Percentiles rank a stretch among this genome's conserved stretches.
phyloP scores from a whole-genome alignment of 257 asterid species.

The Coffea eugenioides region DNA sequence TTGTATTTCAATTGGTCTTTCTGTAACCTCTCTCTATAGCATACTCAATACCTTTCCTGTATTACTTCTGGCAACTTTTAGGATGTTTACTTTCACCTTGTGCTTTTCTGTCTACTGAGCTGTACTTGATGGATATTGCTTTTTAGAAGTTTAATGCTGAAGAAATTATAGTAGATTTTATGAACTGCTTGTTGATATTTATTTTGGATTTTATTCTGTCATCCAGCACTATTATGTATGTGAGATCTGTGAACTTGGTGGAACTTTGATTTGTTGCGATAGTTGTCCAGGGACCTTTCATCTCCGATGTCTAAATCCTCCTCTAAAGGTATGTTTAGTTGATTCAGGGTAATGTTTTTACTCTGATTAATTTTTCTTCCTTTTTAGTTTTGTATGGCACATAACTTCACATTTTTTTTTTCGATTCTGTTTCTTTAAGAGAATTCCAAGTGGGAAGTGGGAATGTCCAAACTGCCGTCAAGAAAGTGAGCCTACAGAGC shows the following conservation, averaged over 20 bases:
- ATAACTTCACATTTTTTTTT: slow-evolving; percentile 7
- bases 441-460: slow-evolving; percentile 72
- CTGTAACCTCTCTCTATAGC: slow-evolving; percentile 9
- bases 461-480: slow-evolving; percentile 61
- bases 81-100: neutral
- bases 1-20: slow-evolving; percentile 1
- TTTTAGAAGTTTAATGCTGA: slow-evolving; percentile 16
- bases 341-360: neutral
- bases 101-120: slow-evolving; percentile 5
- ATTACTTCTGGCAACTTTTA: neutral
- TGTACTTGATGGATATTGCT: slow-evolving; percentile 5
- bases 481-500: slow-evolving; percentile 38
- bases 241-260: slow-evolving; percentile 80
- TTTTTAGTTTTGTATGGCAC: slow-evolving; percentile 6
- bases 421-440: slow-evolving; percentile 35
- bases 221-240: slow-evolving; percentile 79
- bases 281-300: slow-evolving; percentile 81
- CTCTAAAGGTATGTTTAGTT: slow-evolving; percentile 59
- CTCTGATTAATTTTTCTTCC: slow-evolving; percentile 12
- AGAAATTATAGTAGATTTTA: slow-evolving; percentile 9
- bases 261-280: slow-evolving; percentile 79
- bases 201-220: slow-evolving; percentile 21
- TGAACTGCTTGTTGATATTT: slow-evolving; percentile 26
- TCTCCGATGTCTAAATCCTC: slow-evolving; percentile 77
- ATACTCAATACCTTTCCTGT: slow-evolving; percentile 6